Conservation (phyloP, 495 filamentous ascomycete genomes). For the Penicillium nucicola region DNA sequence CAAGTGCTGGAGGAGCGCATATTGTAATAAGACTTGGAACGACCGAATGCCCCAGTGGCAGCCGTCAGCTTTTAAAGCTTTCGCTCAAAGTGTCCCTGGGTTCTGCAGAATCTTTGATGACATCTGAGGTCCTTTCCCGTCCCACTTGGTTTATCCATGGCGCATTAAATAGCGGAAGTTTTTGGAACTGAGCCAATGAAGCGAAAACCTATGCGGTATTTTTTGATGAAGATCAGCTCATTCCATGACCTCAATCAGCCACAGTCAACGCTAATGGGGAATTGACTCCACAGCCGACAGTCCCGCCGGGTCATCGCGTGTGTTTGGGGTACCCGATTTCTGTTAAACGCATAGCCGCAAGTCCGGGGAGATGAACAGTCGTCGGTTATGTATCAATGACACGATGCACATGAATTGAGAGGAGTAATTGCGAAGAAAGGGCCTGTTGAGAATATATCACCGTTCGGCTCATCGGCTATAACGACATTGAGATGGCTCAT, state of each 20-base stretch:
- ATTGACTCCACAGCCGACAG: conserved; percentile 11
- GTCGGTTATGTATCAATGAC: no score
- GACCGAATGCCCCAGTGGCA: background rate
- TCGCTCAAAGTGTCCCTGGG: background rate
- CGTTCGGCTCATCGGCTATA: no score
- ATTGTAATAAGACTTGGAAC: background rate
- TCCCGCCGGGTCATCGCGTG: conserved; percentile 17
- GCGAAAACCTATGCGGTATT: background rate
- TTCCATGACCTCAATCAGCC: background rate
- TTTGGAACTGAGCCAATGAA: background rate
- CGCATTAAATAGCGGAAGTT: background rate
- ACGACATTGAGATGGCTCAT: background rate
- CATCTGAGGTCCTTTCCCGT: background rate
- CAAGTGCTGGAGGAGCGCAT: conserved; percentile 13
- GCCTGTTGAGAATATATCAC: no score
- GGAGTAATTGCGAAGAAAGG: no score
- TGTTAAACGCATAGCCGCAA: conserved; percentile 10
- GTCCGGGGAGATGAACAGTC: no score
- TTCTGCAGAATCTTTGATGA: background rate
- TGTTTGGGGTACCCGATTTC: conserved; percentile 8
- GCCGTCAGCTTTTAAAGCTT: background rate
- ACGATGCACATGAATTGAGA: no score
- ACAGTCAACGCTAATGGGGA: background rate
- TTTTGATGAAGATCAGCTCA: conserved; percentile 15
- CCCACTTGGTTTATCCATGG: background rate